Percentiles rank a stretch among this genome's conserved stretches.
These are phyloP conservation scores for Acanthamoeba rhysodes DNA, from an alignment of 208 protist genomes.

Conservation along the genomic window DNA sequence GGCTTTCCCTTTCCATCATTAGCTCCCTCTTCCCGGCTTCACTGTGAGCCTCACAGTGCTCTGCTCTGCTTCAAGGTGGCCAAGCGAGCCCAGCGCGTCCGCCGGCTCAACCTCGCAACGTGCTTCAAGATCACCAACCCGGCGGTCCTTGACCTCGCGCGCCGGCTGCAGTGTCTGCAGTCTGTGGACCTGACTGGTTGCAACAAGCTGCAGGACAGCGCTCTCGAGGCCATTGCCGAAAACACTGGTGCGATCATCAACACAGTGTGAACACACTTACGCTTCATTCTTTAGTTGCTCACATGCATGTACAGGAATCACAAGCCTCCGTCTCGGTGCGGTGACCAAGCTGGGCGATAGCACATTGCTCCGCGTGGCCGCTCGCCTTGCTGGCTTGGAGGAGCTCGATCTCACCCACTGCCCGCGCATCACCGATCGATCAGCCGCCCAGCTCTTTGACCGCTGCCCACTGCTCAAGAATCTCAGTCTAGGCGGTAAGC, in stretches of 20 bases:
- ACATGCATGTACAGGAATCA: not conserved
- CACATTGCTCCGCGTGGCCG: not conserved
- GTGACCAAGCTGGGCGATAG: slow-evolving; percentile 29
- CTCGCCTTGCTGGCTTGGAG: not conserved
- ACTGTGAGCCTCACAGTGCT: too few relatives aligned
- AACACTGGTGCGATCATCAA: not conserved
- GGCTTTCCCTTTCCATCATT: not conserved
- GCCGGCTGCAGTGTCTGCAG: not conserved
- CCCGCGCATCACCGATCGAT: slow-evolving; percentile 42
- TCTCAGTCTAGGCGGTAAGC: not conserved
- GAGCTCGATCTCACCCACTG: slow-evolving; percentile 69
- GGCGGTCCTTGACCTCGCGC: not conserved
- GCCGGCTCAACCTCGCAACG: not conserved
- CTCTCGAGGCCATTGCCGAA: slow-evolving; percentile 15
- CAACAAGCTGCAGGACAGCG: slow-evolving; percentile 63
- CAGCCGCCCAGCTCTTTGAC: not conserved
- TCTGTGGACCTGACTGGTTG: slow-evolving; percentile 49
- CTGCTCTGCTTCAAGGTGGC: not conserved
- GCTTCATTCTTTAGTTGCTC: not conserved
- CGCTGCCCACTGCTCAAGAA: slow-evolving; percentile 43
- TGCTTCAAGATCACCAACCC: slow-evolving; percentile 68
- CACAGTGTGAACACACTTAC: too few relatives aligned
- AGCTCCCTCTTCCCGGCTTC: too few relatives aligned
- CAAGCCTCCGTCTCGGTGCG: not conserved
- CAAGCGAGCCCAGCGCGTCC: not conserved